Evolutionary conservation across 768 basidiomycete species (phyloP).

Genomic region (Paxillus rubicundulus): DNA sequence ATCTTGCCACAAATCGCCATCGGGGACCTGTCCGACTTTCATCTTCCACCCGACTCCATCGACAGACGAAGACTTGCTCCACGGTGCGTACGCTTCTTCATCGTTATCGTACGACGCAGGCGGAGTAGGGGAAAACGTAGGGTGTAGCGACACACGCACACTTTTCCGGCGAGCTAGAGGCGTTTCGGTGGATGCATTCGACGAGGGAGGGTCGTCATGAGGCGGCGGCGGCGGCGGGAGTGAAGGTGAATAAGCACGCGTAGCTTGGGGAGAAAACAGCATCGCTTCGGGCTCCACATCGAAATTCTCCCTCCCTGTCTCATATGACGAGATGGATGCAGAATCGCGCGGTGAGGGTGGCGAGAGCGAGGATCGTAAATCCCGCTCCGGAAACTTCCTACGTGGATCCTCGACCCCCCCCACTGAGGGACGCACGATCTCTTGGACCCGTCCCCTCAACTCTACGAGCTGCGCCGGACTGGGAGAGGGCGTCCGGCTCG

Average conservation of each 20-base stretch:
- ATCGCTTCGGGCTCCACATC: slow-evolving; percentile 11
- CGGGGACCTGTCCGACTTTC: slow-evolving; percentile 3
- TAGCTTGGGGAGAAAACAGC: too few relatives aligned
- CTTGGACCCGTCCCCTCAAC: background rate
- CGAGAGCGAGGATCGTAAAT: background rate
- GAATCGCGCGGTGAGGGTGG: slow-evolving; percentile 15
- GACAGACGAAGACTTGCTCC: slow-evolving; percentile 7
- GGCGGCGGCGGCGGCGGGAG: background rate
- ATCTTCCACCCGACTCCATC: slow-evolving; percentile 10
- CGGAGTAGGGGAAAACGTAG: slow-evolving; percentile 72
- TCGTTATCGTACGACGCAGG: slow-evolving; percentile 59
- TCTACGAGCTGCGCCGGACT: slow-evolving; percentile 12
- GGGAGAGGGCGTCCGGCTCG: slow-evolving; percentile 52
- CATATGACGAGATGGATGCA: slow-evolving; percentile 54
- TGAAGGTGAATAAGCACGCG: background rate
- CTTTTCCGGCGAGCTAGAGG: slow-evolving; percentile 52
- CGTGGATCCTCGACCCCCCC: background rate
- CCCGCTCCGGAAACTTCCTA: slow-evolving; percentile 6
- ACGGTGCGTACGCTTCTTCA: slow-evolving; percentile 18
- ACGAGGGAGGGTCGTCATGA: slow-evolving; percentile 5
- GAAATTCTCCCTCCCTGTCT: slow-evolving; percentile 59
- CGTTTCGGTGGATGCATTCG: slow-evolving; percentile 15
- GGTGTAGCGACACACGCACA: slow-evolving; percentile 73
- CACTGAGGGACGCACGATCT: too few relatives aligned
- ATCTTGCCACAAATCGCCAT: slow-evolving; percentile 62